Percentiles rank a stretch among this genome's conserved stretches.
These are phyloP conservation scores for Syzygium syzygioides DNA, from an alignment of 441 rosid species.

Conservation along the genomic window DNA sequence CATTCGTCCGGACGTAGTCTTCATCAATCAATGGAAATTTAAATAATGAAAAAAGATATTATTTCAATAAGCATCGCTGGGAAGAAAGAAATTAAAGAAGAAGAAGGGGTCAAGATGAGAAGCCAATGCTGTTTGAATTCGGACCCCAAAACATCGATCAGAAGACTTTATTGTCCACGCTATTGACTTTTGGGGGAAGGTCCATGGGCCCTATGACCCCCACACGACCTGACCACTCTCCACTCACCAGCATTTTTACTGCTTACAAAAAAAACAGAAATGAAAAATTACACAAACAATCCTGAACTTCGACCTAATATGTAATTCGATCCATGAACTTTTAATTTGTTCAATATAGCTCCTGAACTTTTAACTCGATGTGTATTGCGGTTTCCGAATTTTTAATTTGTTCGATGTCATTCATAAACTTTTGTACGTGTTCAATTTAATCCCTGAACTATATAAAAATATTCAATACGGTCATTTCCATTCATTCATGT, in stretches of 20 bases:
- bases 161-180: not conserved
- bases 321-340: no score
- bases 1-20: not conserved
- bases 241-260: not conserved
- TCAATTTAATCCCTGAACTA: no score
- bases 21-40: not conserved
- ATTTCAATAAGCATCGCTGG: not conserved
- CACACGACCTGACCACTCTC: not conserved
- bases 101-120: not conserved
- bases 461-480: no score
- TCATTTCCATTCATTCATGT: no score
- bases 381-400: accelerated
- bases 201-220: not conserved
- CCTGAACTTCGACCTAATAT: no score
- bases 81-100: not conserved
- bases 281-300: no score
- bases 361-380: no score
- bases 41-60: not conserved
- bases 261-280: not conserved
- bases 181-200: not conserved
- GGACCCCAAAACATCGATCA: not conserved
- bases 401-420: no score
- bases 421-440: no score
- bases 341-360: no score
- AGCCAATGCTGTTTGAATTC: not conserved